Evolutionary conservation across 1,284 basidiomycete species (phyloP).

Genomic region (Leccinum glutinopallens): DNA sequence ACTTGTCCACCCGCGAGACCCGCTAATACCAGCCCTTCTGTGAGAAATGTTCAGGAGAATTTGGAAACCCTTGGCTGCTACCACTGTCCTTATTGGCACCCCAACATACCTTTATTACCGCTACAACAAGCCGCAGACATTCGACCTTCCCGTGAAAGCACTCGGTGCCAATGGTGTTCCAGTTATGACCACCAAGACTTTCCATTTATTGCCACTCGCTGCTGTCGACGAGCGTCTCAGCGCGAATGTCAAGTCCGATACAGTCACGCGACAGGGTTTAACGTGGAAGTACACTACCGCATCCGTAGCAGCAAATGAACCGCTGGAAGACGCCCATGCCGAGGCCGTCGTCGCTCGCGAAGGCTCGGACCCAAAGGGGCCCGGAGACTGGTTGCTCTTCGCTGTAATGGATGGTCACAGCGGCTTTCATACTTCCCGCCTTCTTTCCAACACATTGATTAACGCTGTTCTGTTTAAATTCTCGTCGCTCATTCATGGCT

Average conservation of each 20-base stretch:
- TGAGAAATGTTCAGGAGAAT: slow-evolving; percentile 58
- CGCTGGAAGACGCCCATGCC: slow-evolving; percentile 87
- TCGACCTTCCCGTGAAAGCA: slow-evolving; percentile 58
- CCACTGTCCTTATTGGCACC: slow-evolving; percentile 43
- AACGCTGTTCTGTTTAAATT: slow-evolving; percentile 86
- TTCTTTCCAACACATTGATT: slow-evolving; percentile 86
- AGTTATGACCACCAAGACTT: slow-evolving; percentile 50
- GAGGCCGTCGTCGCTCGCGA: slow-evolving; percentile 72
- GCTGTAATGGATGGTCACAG: slow-evolving; percentile 93
- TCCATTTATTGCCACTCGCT: slow-evolving; percentile 60
- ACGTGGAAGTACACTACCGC: slow-evolving; percentile 80
- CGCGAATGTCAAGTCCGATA: slow-evolving; percentile 53
- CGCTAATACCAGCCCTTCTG: background rate
- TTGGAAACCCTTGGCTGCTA: slow-evolving; percentile 58
- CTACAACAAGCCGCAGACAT: slow-evolving; percentile 44
- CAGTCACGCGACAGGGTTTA: slow-evolving; percentile 50
- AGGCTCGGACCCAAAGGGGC: slow-evolving; percentile 51
- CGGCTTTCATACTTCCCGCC: slow-evolving; percentile 77
- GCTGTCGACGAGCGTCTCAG: slow-evolving; percentile 62
- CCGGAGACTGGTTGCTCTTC: slow-evolving; percentile 81
- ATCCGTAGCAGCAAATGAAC: slow-evolving; percentile 81
- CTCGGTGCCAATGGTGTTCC: slow-evolving; percentile 61
- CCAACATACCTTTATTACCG: slow-evolving; percentile 48
- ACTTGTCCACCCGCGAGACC: background rate
- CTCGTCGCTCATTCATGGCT: slow-evolving; percentile 46